A percentile compares a stretch with the other conserved stretches of the same genome.
These are phyloP conservation scores for Epichloe bromicola DNA, from an alignment of 2,329 filamentous ascomycete species.

Conservation along the genomic window DNA sequence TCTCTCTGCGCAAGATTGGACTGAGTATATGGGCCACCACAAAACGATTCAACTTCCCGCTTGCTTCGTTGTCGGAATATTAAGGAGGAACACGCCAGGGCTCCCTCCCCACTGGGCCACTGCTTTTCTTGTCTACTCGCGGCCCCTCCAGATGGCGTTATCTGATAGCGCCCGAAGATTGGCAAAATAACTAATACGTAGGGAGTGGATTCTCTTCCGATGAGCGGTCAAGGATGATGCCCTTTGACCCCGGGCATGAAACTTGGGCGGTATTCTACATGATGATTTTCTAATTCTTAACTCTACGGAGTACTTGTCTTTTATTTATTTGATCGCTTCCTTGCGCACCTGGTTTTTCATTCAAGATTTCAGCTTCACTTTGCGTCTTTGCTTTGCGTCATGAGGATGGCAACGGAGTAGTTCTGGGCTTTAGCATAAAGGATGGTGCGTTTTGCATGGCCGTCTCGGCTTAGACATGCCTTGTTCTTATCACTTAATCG, in stretches of 20 bases:
- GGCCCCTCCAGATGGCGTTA: too few species aligned
- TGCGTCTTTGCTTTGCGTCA: not conserved
- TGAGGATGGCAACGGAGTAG: not conserved
- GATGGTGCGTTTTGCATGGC: conserved; percentile 4
- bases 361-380: too few species aligned
- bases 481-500: not conserved
- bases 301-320: not conserved
- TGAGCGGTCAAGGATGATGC: too few species aligned
- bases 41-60: not conserved
- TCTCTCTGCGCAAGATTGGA: not conserved
- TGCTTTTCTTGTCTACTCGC: too few species aligned
- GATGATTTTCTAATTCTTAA: not conserved
- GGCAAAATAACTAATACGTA: too few species aligned
- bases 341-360: not conserved
- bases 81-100: too few species aligned
- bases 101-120: too few species aligned
- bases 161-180: too few species aligned
- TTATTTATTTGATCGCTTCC: not conserved
- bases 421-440: not conserved
- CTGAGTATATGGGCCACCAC: not conserved
- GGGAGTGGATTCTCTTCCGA: too few species aligned
- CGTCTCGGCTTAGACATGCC: not conserved
- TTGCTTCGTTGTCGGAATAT: not conserved
- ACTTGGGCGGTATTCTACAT: too few species aligned
- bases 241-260: too few species aligned